Base-by-base conservation (phyloP, 192 early-diverging fungal genomes). In the Coemansia sp. region DNA sequence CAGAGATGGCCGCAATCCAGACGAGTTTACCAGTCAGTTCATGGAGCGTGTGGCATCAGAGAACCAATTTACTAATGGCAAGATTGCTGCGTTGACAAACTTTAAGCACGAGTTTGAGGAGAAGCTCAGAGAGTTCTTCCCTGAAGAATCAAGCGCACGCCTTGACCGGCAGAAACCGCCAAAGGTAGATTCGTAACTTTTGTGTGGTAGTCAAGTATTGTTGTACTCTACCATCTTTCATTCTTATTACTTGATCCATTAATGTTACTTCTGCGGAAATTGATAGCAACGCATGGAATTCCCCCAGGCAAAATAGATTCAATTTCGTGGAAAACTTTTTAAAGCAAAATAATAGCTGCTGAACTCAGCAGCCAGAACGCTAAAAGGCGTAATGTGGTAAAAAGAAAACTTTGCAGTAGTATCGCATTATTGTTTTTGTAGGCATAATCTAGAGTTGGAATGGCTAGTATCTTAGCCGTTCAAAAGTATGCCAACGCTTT, bases 1-100 rank as follows among this genome's bases (percentile, higher is more conserved):
- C 25, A 70, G 74, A 49, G 74, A 79, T 38, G 76, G 72, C 9
- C 68, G 76, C 11, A 83, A 83, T 40, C 81, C 81, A 3, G 76
- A 83, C 56, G 76, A 75, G 54, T 83, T 83, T 54, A 83, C 81
- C n/a, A 78, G 73, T 60, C 67, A 79, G 71, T 83, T 83, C 45
- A 72, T 71, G 57, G 81, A 83, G 61, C 71, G 76, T n/a, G 67
- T 83, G 16, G 76, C 76, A 6, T 73, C 76, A 11, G 81, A 83
- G 65, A 77, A 79, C 68, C 81, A 83, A 70, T 83, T 83, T 32
- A 78, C 81, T 8, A 74, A 83, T 38, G 76, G 76, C 55, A 83
- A 83, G 70, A 83, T 82, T 17, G 53, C 78, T 5, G 78, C 78
- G 6, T 58, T 81, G 70, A 75, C 68, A 6, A 81, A 72, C 67